Evolutionary conservation across 2,329 filamentous ascomycete genomes (phyloP), one percentile per base, ranked within the genome.

Genomic region (Didymella segeticola): DNA sequence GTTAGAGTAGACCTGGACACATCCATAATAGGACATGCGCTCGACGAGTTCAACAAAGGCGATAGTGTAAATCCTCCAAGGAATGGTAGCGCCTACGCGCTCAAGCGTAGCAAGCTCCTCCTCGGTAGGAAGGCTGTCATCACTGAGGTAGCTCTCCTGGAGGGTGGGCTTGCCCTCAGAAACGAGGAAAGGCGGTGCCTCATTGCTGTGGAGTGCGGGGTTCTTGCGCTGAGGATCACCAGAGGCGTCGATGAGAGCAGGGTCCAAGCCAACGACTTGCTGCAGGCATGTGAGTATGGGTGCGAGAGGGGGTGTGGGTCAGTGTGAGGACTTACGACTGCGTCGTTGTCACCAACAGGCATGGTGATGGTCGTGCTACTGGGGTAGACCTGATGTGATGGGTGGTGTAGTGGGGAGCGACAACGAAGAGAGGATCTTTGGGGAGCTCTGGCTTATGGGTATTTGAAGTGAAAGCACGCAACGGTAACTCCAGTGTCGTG

Each of bases 11-110:
- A 75, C 70, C 22, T 67, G 69, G 9, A 64, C 61, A 19, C 71
- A 73, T 34, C 72, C 73, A 43, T 75, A 75, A 66, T 74, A 75
- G 31, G 70, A 72, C 63, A 75, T 69, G 46, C 73, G 73, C 69
- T 75, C 73, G 17, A 69, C 64, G 15, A 75, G 61, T 49, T 75
- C 73, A 49, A 75, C 69, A 43, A 75, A 75, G 29, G 71, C 72
- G 41, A 75, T 73, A 37, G 62, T 62, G 58, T 59, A 67, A 52
- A 66, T 64, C 50, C 64, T 71, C 67, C 68, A 70, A 11, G 73
- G 70, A 27, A 75, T 74, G 17, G 53, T 45, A 22, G 66, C 71
- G 26, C 71, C 63, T 9, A 76, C 67, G 34, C 72, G 72, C 11
- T 61, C 63, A n/a, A 76, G 70, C 7, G 72, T 75, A 3, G 22